Evolutionary conservation across 2,329 filamentous ascomycete genomes (phyloP).

Genomic region (Arachnomyces sp.): DNA sequence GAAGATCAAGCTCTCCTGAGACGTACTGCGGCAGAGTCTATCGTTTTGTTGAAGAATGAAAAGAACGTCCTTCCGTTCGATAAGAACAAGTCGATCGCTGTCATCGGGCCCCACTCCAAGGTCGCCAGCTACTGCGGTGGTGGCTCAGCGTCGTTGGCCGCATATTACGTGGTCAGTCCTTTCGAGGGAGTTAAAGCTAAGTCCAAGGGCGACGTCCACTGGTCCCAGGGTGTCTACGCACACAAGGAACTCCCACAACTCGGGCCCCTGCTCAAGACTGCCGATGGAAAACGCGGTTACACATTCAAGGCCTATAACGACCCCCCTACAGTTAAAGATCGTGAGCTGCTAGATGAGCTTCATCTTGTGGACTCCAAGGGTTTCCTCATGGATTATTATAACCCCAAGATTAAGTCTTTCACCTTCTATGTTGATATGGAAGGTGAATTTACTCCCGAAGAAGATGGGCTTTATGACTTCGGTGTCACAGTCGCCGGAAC

Average conservation of each 20-base stretch:
- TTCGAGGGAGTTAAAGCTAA: conserved; percentile 35
- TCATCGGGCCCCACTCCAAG: conserved; percentile 49
- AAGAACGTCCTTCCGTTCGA: conserved; percentile 51
- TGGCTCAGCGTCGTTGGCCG: conserved; percentile 50
- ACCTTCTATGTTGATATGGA: conserved; percentile 56
- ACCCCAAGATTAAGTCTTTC: conserved; percentile 44
- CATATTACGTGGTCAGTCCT: conserved; percentile 39
- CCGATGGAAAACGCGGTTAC: conserved; percentile 50
- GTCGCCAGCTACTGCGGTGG: conserved; percentile 48
- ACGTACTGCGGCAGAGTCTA: conserved; percentile 57
- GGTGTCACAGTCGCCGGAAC: conserved; percentile 59
- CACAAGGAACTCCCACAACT: conserved; percentile 57
- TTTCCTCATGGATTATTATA: conserved; percentile 46
- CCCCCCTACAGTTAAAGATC: conserved; percentile 40
- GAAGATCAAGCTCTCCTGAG: conserved; percentile 58
- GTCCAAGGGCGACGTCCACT: conserved; percentile 33
- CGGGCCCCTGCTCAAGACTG: conserved; percentile 44
- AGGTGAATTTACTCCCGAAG: conserved; percentile 51
- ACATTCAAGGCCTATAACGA: conserved; percentile 56
- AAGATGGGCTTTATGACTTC: conserved; percentile 55
- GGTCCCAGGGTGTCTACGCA: conserved; percentile 55
- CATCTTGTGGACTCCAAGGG: conserved; percentile 37
- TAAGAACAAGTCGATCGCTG: conserved; percentile 38
- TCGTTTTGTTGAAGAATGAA: conserved; percentile 68
- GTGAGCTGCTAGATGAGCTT: conserved; percentile 46